Conservation (phyloP, 208 protist genomes). For the Acanthamoeba culbertsoni region DNA sequence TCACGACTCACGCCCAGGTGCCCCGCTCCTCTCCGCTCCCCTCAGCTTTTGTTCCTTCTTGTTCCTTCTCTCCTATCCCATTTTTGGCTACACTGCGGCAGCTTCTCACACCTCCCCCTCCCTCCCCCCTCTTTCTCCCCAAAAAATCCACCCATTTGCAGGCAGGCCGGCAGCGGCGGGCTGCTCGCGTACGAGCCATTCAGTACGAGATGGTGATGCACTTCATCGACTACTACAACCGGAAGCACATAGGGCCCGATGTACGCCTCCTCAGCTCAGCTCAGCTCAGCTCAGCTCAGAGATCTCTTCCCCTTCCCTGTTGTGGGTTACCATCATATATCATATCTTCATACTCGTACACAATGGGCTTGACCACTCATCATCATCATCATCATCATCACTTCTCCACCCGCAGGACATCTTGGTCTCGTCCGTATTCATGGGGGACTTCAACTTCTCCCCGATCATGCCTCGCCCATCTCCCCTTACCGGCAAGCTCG, state of each 20-base stretch:
- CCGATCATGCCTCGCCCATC: not conserved
- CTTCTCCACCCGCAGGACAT: not conserved
- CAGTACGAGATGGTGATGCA: not conserved
- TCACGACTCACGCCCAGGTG: not conserved
- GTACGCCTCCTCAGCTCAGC: not conserved
- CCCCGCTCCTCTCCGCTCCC: not conserved
- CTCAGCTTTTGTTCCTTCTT: too few relatives aligned
- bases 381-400: not conserved
- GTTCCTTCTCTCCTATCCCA: too few relatives aligned
- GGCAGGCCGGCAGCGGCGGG: not conserved
- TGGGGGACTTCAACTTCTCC: not conserved
- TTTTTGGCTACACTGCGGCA: not conserved
- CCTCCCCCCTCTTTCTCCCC: not conserved
- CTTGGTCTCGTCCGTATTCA: not conserved
- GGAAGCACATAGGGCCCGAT: not conserved
- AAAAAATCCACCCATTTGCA: not conserved
- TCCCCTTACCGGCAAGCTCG: not conserved
- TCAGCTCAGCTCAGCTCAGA: too few relatives aligned
- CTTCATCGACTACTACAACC: constrained; percentile 11
- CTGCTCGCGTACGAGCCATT: not conserved
- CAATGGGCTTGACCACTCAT: not conserved
- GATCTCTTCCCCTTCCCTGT: too few relatives aligned
- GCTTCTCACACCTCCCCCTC: not conserved
- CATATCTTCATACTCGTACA: not conserved
- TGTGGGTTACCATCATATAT: not conserved